phyloP scores from a whole-genome alignment of 106 monocot genomes.

The Ottelia alismoides region DNA sequence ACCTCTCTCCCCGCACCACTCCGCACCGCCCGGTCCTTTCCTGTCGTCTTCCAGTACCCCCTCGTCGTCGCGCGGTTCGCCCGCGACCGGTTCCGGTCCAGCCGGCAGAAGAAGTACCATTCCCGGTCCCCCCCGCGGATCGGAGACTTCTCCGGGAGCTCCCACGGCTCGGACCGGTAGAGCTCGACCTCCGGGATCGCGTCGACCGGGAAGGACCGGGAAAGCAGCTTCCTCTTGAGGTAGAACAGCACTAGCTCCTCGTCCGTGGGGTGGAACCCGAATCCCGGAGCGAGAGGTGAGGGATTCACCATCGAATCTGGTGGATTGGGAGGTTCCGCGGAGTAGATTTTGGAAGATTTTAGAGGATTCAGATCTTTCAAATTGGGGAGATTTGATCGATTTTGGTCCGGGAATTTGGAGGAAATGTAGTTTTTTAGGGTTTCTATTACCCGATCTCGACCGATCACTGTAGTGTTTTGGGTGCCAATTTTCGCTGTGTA shows the following conservation, averaged over 20 bases:
- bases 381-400: neutral
- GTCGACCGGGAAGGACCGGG: constrained; percentile 11
- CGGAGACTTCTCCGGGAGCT: constrained; percentile 30
- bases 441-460: too few species aligned
- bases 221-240: constrained; percentile 14
- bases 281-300: constrained; percentile 15
- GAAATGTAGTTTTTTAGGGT: too few species aligned
- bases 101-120: constrained; percentile 85
- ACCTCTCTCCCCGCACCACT: constrained; percentile 9
- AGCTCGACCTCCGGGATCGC: constrained; percentile 22
- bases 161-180: constrained; percentile 20
- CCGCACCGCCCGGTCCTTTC: constrained; percentile 54
- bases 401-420: neutral
- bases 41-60: constrained; percentile 92
- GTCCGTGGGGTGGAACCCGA: constrained; percentile 25
- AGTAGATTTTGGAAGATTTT: too few species aligned
- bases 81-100: constrained; percentile 57
- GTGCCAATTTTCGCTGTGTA: too few species aligned
- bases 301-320: too few species aligned
- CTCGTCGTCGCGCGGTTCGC: constrained; percentile 53
- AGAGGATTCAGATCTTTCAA: neutral
- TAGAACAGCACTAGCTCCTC: constrained; percentile 19
- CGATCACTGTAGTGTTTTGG: too few species aligned
- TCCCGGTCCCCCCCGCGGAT: constrained; percentile 45
- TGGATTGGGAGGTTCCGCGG: neutral